These are phyloP conservation scores for Fraxinus greggii DNA, from an alignment of 305 asterid species.

Conservation along the genomic window DNA sequence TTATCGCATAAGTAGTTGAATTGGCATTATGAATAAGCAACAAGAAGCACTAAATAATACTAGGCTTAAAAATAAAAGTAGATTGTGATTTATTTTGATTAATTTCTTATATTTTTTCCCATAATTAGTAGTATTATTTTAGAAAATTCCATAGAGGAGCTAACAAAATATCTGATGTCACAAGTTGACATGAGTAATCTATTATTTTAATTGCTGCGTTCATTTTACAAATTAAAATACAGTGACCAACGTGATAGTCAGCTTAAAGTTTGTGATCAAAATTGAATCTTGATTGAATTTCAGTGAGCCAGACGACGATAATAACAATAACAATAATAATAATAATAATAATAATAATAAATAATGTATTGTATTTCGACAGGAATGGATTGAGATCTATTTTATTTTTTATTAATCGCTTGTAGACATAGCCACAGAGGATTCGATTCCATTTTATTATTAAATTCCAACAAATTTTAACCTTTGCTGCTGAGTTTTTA, in stretches of 20 bases:
- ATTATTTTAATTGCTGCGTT: background rate
- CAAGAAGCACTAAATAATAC: background rate
- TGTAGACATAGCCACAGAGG: too few relatives aligned
- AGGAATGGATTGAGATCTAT: too few relatives aligned
- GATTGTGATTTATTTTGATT: background rate
- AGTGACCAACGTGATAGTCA: background rate
- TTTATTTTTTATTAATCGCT: too few relatives aligned
- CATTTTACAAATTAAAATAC: background rate
- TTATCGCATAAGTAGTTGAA: background rate
- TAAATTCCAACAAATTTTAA: too few relatives aligned
- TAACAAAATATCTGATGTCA: background rate
- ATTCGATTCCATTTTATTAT: too few relatives aligned
- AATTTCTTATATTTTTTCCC: background rate
- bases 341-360: too few relatives aligned
- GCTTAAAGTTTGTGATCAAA: background rate
- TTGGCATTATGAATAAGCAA: background rate
- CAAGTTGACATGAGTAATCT: background rate
- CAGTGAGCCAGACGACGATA: background rate
- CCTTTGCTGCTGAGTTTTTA: too few relatives aligned
- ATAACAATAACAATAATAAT: too few relatives aligned
- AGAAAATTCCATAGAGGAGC: background rate
- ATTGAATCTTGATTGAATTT: background rate
- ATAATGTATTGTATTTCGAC: too few relatives aligned
- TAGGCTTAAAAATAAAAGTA: background rate
- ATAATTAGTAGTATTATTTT: background rate